Conservation (phyloP, 805 yeast species). For the Metschnikowia drakensbergensis region DNA sequence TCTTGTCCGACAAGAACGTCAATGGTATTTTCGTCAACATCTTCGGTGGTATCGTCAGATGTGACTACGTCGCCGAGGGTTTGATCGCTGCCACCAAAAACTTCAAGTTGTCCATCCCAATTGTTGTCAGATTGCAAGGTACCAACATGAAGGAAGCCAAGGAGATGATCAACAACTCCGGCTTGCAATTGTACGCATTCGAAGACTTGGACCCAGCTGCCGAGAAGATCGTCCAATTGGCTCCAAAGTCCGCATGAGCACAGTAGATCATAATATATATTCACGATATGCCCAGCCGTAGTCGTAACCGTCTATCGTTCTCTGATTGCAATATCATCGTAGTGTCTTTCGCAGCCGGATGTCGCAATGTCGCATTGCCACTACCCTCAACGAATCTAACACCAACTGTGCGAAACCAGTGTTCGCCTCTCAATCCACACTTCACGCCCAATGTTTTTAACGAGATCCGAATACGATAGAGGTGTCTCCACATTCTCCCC, state of each 20-base stretch:
- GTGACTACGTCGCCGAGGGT: slow-evolving; percentile 98
- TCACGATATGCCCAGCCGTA: not conserved
- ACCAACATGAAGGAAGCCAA: slow-evolving; percentile 90
- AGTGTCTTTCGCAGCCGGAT: slow-evolving; percentile 11
- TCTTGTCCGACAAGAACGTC: slow-evolving; percentile 83
- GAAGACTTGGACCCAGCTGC: slow-evolving; percentile 97
- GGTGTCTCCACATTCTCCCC: slow-evolving; percentile 99
- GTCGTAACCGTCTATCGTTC: not conserved
- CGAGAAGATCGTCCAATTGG: slow-evolving; percentile 81
- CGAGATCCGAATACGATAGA: slow-evolving; percentile 99
- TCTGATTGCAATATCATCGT: not conserved
- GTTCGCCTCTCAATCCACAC: slow-evolving; percentile 4
- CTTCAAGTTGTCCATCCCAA: slow-evolving; percentile 87
- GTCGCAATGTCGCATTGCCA: slow-evolving; percentile 14
- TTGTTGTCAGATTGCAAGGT: slow-evolving; percentile 98
- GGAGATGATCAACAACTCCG: slow-evolving; percentile 79
- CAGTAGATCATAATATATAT: not conserved
- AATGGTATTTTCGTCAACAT: slow-evolving; percentile 96
- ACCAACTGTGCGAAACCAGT: not conserved
- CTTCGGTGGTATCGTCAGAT: slow-evolving; percentile 99
- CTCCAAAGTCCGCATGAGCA: slow-evolving; percentile 25
- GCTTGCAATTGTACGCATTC: slow-evolving; percentile 86
- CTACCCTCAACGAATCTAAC: slow-evolving; percentile 5
- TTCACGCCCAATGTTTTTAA: slow-evolving; percentile 67
- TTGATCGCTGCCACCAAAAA: slow-evolving; percentile 91